Conservation (phyloP, 2,329 filamentous ascomycete genomes). For the Botryotinia calthae region DNA sequence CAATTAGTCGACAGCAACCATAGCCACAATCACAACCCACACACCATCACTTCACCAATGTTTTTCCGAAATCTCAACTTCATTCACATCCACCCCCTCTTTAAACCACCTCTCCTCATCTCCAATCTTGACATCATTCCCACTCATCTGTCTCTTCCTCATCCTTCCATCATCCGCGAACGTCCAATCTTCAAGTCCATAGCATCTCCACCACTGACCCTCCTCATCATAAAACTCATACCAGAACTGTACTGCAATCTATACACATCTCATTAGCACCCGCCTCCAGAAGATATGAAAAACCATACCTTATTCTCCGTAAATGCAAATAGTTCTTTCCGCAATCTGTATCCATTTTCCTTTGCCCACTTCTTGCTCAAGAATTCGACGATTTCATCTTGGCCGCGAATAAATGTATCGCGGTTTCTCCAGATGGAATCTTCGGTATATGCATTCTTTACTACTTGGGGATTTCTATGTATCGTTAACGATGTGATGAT, state of each 20-base stretch:
- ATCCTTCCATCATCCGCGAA: constrained; percentile 68
- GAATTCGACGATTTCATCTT: constrained; percentile 64
- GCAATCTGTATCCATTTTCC: constrained; percentile 69
- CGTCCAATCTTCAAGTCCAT: constrained; percentile 80
- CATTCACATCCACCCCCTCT: constrained; percentile 66
- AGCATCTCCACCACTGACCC: constrained; percentile 83
- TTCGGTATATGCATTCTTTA: constrained; percentile 72
- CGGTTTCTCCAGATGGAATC: constrained; percentile 82
- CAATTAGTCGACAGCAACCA: not conserved
- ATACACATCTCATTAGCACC: not conserved
- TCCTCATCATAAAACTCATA: constrained; percentile 64
- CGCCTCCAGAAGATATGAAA: not conserved
- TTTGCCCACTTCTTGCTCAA: constrained; percentile 70
- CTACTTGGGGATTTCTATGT: constrained; percentile 58
- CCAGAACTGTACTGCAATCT: constrained; percentile 88
- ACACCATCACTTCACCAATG: constrained; percentile 54
- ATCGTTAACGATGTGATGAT: not conserved
- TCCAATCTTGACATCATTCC: constrained; percentile 64
- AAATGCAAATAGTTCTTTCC: constrained; percentile 83
- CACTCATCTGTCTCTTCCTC: constrained; percentile 74
- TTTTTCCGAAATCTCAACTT: constrained; percentile 62
- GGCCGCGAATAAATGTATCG: constrained; percentile 65
- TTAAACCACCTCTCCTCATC: constrained; percentile 67
- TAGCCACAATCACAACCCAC: not conserved
- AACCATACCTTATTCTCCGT: constrained; percentile 56